These are phyloP conservation scores for Colletotrichum salicis DNA, from an alignment of 2,329 filamentous ascomycete species.

Conservation along the genomic window DNA sequence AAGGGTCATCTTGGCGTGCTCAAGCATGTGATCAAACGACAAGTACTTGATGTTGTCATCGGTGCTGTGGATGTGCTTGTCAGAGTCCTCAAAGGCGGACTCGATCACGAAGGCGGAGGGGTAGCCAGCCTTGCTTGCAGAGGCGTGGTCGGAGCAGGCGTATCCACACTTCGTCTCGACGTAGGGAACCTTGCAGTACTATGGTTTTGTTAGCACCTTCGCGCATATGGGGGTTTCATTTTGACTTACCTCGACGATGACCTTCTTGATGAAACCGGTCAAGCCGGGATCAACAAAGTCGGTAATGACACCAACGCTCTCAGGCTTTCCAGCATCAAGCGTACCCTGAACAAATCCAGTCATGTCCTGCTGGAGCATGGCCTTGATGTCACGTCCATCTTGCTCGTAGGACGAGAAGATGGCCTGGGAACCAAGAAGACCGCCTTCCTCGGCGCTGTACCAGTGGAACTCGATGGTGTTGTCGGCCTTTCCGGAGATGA, in stretches of 20 bases:
- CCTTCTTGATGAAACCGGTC: conserved; percentile 89
- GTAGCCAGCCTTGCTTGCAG: conserved; percentile 78
- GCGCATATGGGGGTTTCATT: too few relatives aligned
- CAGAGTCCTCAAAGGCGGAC: conserved; percentile 72
- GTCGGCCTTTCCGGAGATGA: conserved; percentile 75
- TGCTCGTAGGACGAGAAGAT: conserved; percentile 87
- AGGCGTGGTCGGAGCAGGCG: conserved; percentile 81
- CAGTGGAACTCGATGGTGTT: conserved; percentile 98
- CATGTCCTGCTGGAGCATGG: conserved; percentile 99
- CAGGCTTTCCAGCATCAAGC: conserved; percentile 81
- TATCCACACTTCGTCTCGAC: conserved; percentile 91
- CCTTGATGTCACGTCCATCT: conserved; percentile 80
- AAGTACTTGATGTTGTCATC: conserved; percentile 78
- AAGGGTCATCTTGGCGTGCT: conserved; percentile 87
- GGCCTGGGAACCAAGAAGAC: conserved; percentile 86
- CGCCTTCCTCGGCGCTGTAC: conserved; percentile 92
- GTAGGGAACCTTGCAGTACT: conserved; percentile 90
- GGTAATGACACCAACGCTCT: conserved; percentile 91
- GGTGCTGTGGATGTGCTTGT: conserved; percentile 76
- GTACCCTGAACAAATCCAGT: conserved; percentile 89
- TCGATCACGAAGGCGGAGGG: conserved; percentile 82
- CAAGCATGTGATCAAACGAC: conserved; percentile 89
- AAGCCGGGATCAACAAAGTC: conserved; percentile 87
- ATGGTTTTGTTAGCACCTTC: conserved; percentile 20
- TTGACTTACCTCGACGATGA: conserved; percentile 72